Evolutionary conservation across 2,329 filamentous ascomycete genomes (phyloP).

Genomic region (Alternaria sp.): DNA sequence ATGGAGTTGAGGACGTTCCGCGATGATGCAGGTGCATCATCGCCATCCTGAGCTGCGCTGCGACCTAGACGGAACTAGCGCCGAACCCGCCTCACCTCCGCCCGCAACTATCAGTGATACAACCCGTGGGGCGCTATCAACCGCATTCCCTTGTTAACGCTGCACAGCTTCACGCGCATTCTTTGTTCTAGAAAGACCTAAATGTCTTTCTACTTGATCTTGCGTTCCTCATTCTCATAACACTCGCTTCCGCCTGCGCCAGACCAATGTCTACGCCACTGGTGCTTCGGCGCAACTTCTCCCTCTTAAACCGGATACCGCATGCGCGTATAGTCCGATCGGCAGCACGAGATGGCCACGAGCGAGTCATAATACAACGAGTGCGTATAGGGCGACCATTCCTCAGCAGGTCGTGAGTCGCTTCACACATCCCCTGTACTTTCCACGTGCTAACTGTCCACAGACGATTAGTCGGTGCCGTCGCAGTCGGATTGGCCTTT

Average conservation of each 20-base stretch:
- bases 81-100: conserved; percentile 19
- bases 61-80: conserved; percentile 13
- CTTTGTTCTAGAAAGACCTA: conserved; percentile 8
- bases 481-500: conserved; percentile 21
- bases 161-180: not conserved
- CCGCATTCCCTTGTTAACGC: not conserved
- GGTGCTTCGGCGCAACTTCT: conserved; percentile 46
- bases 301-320: conserved; percentile 38
- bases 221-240: conserved; percentile 19
- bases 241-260: conserved; percentile 17
- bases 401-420: conserved; percentile 43
- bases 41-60: conserved; percentile 11
- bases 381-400: conserved; percentile 51
- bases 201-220: conserved; percentile 24
- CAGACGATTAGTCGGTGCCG: conserved; percentile 35
- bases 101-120: conserved; percentile 1
- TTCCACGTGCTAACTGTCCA: conserved; percentile 9
- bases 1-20: conserved; percentile 19
- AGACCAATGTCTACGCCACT: conserved; percentile 47
- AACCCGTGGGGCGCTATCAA: not conserved
- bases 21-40: conserved; percentile 24
- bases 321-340: conserved; percentile 31
- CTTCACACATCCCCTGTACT: not conserved
- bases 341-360: conserved; percentile 39
- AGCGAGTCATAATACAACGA: conserved; percentile 42